Evolutionary conservation across 306 rosid species (phyloP), one percentile per base, ranked within the genome.

Genomic region (Begonia peltatifolia): DNA sequence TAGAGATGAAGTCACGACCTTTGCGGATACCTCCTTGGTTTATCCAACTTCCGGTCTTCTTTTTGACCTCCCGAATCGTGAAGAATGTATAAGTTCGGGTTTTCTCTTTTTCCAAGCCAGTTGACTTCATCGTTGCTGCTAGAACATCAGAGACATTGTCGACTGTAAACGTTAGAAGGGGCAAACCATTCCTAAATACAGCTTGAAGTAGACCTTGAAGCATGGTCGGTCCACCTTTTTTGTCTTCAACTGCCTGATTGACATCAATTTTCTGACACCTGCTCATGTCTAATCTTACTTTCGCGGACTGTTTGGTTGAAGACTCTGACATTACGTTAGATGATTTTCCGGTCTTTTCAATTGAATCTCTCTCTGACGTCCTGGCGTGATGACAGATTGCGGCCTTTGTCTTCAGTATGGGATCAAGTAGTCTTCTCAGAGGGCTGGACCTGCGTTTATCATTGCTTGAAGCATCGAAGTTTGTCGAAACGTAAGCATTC

Each of bases 141-240:
- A 92, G 88, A 61, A 92, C 74, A 57, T 81, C 68, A 62, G 67
- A 59, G 58, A 75, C 78, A 54, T 83, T 92, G 58, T 81, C 78
- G 56, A 79, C 88, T 9, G 94, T 88, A 81, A 92, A 92, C 58
- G 94, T 86, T 62, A 80, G 75, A 68, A 79, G 71, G 60, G 99
- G 96, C 58, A 71, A 75, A 36, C 93, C 88, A 77, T 81, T 92
- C 76, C 86, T 92, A 63, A 75, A 60, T 15, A 79, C 70, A 66
- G 83, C 80, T 65, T 75, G 86, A 54, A 92, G 66, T 68, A 92
- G 75, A 59, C 93, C 95, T 65, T 81, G 93, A 72, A 67, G 71
- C 8, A 71, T 52, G 44, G 85, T 48, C 36, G 93, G 72, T 61
- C 58, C 70, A 41, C 59, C 63, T 64, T 56, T 75, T 71, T 75